phyloP scores from a whole-genome alignment of 1,139 yeast species.

The Pichia sp. region DNA sequence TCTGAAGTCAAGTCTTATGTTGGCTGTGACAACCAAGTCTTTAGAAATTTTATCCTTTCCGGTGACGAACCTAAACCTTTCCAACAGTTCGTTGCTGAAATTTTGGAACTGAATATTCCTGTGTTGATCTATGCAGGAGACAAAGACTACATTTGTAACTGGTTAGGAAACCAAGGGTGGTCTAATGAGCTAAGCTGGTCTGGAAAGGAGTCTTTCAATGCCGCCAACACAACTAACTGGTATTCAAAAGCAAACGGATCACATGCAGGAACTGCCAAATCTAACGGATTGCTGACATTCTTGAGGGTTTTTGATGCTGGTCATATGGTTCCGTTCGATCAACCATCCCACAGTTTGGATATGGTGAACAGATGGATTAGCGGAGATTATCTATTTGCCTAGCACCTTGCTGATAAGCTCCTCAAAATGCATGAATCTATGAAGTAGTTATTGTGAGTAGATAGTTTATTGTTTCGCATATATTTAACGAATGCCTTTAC shows the following conservation, averaged over 20 bases:
- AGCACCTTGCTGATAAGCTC: background rate
- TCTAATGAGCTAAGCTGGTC: conserved; percentile 64
- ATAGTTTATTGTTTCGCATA: background rate
- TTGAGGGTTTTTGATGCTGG: conserved; percentile 64
- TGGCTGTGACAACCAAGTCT: conserved; percentile 56
- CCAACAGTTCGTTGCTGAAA: conserved; percentile 55
- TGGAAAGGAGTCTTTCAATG: conserved; percentile 31
- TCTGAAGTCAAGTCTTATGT: conserved; percentile 51
- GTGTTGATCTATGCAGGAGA: conserved; percentile 86
- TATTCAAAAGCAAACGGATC: conserved; percentile 35
- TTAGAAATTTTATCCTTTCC: conserved; percentile 47
- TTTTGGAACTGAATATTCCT: conserved; percentile 60
- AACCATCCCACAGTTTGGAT: conserved; percentile 67
- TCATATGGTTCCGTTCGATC: conserved; percentile 79
- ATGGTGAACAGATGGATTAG: conserved; percentile 77
- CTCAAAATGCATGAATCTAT: background rate
- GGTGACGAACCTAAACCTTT: conserved; percentile 68
- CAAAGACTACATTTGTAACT: conserved; percentile 84
- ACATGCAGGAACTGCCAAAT: conserved; percentile 57
- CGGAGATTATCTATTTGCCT: conserved; percentile 38
- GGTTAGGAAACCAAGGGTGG: conserved; percentile 87
- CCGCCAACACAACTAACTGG: conserved; percentile 30
- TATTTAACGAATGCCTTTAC: too few species aligned
- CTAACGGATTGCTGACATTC: conserved; percentile 52
- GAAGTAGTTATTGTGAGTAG: background rate